Evolutionary conservation across 352 stramenopile species (phyloP).

Genomic region (Phytophthora foliorum): DNA sequence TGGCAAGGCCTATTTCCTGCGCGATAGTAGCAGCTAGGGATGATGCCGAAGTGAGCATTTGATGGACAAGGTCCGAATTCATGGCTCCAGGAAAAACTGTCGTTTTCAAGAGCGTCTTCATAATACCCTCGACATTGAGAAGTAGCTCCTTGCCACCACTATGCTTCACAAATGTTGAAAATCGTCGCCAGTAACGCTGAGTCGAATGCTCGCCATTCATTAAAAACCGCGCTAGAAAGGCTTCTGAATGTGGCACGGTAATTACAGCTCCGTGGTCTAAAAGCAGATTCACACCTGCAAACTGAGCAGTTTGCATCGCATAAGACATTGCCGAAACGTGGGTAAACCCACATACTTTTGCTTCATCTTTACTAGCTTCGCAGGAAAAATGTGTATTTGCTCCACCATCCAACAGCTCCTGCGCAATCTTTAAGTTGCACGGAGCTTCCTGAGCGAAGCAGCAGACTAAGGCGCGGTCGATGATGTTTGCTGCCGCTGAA

Average conservation of each 20-base stretch:
- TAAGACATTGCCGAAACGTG: slow-evolving; percentile 44
- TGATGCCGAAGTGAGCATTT: slow-evolving; percentile 49
- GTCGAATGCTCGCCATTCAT: slow-evolving; percentile 8
- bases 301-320: slow-evolving; percentile 48
- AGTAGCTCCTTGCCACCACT: slow-evolving; percentile 36
- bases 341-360: neutral
- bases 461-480: slow-evolving; percentile 46
- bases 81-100: slow-evolving; percentile 34
- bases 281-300: slow-evolving; percentile 49
- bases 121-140: slow-evolving; percentile 54
- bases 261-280: slow-evolving; percentile 51
- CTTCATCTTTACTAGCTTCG: slow-evolving; percentile 20
- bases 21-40: slow-evolving; percentile 51
- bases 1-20: slow-evolving; percentile 35
- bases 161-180: slow-evolving; percentile 43
- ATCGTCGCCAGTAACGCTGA: slow-evolving; percentile 42
- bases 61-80: slow-evolving; percentile 56
- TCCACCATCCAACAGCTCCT: slow-evolving; percentile 48
- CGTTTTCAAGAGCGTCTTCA: slow-evolving; percentile 52
- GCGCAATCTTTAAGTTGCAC: slow-evolving; percentile 54
- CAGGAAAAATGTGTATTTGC: slow-evolving; percentile 40
- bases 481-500: slow-evolving; percentile 6
- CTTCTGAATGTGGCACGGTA: slow-evolving; percentile 37
- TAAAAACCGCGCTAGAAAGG: slow-evolving; percentile 45
- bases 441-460: slow-evolving; percentile 49